Base-by-base conservation (phyloP, 2,329 filamentous ascomycete species). In the Xylariaceae sp. region DNA sequence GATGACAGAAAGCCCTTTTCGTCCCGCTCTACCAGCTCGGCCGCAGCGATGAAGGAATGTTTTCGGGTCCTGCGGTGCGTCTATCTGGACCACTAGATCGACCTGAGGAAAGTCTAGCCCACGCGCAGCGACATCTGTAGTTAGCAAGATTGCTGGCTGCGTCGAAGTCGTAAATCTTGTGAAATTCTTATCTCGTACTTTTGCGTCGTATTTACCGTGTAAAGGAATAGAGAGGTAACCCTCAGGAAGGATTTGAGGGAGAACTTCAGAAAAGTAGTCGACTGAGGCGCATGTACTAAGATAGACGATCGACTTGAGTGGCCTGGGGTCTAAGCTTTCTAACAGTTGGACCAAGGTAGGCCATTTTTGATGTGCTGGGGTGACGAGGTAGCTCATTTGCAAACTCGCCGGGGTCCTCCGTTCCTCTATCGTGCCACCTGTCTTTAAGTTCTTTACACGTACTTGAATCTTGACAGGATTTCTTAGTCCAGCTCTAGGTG, bases 381-480 rank as follows among this genome's bases (percentile, higher is more conserved):
- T 80, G 3, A 86, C 67, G 19, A 94, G 66, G 57, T 96, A 96
- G 19, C 85, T 83, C 83, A 97, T 91, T 63, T 90, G 84, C n/a
- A 98, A 69, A 65, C 88, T 93, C 28, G 90, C 89, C 7, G 93
- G 93, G 1, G 90, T 97, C 49, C 84, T 82, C 59, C 90, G 85
- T 61, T 97, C 91, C 49, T 91, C 82, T 16, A 81, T 65, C 4
- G 77, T 60, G 1, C 78, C 78, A 16, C 86, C 87, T 16, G 72
- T 73, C 69, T 79, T 70, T 65, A 81, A 59, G 22, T 79, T 81
- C 65, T 90, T 93, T 39, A 98, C 93, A 55, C 91, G 93, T 38
- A 97, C 93, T 9, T 87, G 85, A 47, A 98, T 89, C 59, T 94
- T 94, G 55, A 96, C 90, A 0, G 93, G 93, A 64, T 98, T 97